Evolutionary conservation across 148 eudicot genomes (phyloP).

Genomic region (Cornus suecica): DNA sequence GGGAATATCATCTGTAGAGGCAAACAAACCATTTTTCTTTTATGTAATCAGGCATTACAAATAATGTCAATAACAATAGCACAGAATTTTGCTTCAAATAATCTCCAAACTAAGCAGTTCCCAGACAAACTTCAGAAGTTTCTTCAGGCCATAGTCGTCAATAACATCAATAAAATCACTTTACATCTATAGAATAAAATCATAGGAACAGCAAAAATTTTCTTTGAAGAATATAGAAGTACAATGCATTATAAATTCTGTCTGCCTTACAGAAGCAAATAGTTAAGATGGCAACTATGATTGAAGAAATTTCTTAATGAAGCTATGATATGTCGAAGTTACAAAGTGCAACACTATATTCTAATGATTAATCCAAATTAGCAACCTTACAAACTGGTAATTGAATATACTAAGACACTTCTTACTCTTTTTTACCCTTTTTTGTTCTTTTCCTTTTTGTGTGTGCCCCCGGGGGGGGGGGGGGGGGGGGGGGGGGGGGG

Average conservation of each 20-base stretch:
- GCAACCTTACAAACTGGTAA: too few species aligned
- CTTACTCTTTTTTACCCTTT: too few species aligned
- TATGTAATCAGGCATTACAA: not conserved
- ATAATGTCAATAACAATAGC: not conserved
- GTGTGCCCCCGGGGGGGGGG: too few species aligned
- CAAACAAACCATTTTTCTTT: not conserved
- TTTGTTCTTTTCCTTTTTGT: too few species aligned
- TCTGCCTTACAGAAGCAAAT: not conserved
- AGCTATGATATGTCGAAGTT: not conserved
- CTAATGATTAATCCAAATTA: not conserved
- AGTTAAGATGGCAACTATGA: too few species aligned
- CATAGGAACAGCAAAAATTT: not conserved
- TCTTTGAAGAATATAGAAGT: not conserved
- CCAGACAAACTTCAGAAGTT: not conserved
- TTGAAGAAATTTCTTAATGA: not conserved
- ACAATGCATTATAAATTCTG: not conserved
- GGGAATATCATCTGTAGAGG: slow-evolving; percentile 82
- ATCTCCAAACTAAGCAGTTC: too few species aligned
- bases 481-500: too few species aligned
- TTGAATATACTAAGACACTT: too few species aligned
- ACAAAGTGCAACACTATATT: not conserved
- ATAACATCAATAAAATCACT: not conserved
- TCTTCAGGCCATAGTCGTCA: slow-evolving; percentile 6
- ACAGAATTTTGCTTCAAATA: not conserved
- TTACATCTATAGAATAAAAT: not conserved